A percentile compares a stretch with the other conserved stretches of the same genome.
These are phyloP conservation scores for Apophysomyces elegans DNA, from an alignment of 371 early-diverging fungal species.

Conservation along the genomic window DNA sequence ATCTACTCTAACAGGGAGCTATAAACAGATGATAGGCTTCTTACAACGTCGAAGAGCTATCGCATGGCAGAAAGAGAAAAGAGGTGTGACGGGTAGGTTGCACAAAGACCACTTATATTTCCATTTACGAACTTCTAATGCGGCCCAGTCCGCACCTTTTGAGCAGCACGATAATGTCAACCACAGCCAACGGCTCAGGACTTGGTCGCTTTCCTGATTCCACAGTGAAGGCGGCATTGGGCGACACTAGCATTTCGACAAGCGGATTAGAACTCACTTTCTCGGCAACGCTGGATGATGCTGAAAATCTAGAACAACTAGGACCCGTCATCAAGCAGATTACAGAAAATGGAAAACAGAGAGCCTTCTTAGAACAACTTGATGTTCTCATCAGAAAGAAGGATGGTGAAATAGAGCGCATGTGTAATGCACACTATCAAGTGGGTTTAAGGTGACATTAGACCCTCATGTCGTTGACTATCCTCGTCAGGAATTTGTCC, in stretches of 20 bases:
- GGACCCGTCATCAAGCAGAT: constrained; percentile 92
- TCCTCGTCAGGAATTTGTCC: constrained; percentile 87
- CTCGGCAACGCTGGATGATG: constrained; percentile 56
- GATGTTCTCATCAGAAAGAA: constrained; percentile 80
- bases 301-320: constrained; percentile 80
- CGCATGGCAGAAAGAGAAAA: too few species aligned
- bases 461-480: neutral
- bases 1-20: too few species aligned
- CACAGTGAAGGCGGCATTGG: constrained; percentile 3
- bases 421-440: constrained; percentile 96
- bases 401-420: constrained; percentile 96
- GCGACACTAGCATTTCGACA: constrained; percentile 28
- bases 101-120: neutral
- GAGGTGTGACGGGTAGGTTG: neutral
- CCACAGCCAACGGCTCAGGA: constrained; percentile 13
- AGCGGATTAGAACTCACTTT: constrained; percentile 46
- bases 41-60: too few species aligned
- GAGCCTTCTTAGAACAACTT: constrained; percentile 87
- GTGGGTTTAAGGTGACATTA: constrained; percentile 39
- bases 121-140: constrained; percentile 3
- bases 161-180: neutral
- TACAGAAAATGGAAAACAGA: constrained; percentile 83
- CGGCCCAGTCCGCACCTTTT: neutral
- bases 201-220: constrained; percentile 20
- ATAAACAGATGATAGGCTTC: too few species aligned